Percentiles rank a stretch among this genome's conserved stretches.
phyloP scores from a whole-genome alignment of 2,329 filamentous ascomycete species.

The Penicillium griseofulvum region DNA sequence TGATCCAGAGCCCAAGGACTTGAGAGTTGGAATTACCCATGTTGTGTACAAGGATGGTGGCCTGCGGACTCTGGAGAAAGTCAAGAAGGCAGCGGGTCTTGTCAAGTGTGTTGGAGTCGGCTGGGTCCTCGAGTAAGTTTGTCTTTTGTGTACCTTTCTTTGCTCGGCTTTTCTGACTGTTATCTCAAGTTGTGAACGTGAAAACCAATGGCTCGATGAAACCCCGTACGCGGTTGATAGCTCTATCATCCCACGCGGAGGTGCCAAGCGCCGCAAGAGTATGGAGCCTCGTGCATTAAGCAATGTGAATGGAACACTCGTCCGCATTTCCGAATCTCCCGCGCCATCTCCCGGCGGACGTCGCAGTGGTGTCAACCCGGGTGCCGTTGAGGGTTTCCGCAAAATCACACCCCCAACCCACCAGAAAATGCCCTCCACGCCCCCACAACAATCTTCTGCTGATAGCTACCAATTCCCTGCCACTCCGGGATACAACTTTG shows the following conservation, averaged over 20 bases:
- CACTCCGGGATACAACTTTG: slow-evolving; percentile 37
- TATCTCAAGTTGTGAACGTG: slow-evolving; percentile 64
- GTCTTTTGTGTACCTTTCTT: not conserved
- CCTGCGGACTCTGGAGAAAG: slow-evolving; percentile 76
- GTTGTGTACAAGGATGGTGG: slow-evolving; percentile 88
- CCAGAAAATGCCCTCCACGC: slow-evolving; percentile 17
- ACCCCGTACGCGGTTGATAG: slow-evolving; percentile 67
- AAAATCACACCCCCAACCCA: slow-evolving; percentile 34
- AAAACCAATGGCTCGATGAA: slow-evolving; percentile 75
- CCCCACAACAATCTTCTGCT: slow-evolving; percentile 8
- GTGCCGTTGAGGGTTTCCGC: slow-evolving; percentile 34
- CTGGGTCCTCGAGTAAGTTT: slow-evolving; percentile 81
- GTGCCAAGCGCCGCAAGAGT: slow-evolving; percentile 70
- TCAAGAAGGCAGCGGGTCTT: slow-evolving; percentile 66
- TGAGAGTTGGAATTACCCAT: slow-evolving; percentile 75
- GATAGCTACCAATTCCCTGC: slow-evolving; percentile 29
- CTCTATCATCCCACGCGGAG: slow-evolving; percentile 64
- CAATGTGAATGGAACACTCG: slow-evolving; percentile 65
- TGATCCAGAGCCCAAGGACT: slow-evolving; percentile 32
- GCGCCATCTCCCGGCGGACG: slow-evolving; percentile 28
- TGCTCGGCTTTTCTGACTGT: slow-evolving; percentile 11
- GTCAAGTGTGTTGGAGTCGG: slow-evolving; percentile 84
- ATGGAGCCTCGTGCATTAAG: slow-evolving; percentile 73
- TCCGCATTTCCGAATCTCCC: slow-evolving; percentile 36
- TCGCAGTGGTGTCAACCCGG: slow-evolving; percentile 28